Evolutionary conservation across 768 basidiomycete genomes (phyloP), one percentile per base, ranked within the genome.

Genomic region (Inosperma sp.): DNA sequence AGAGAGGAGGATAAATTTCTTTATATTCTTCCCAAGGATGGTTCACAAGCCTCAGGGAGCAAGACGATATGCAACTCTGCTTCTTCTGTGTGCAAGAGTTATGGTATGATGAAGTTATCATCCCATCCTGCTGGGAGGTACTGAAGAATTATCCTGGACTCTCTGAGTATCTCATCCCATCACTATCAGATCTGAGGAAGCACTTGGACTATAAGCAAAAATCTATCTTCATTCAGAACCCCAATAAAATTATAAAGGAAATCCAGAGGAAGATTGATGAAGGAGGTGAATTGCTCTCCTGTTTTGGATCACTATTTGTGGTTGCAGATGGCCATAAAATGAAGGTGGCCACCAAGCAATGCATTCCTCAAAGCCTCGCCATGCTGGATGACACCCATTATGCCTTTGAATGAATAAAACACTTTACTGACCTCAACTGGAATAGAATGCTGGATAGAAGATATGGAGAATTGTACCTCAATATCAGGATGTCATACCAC

Each of bases 391-490:
- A 23, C 5, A 23, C 2, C 8, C 3, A 7, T 40, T 26, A 22
- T 17, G 16, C 41, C n/a, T 13, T 42, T 21, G 41, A 42, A 4
- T 3, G 0, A 5, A 42, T 42, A 14, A 42, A 42, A 17, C 23
- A n/a, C 4, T 55, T 55, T 19, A 22, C 22, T n/a, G 22, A 37
- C 12, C 37, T 55, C 7, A 33, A 46, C 29, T 55, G 54, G 54
- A 14, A 30, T 7, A 23, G n/a, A 9, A 55, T 55, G 54, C 36
- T 44, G 1, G 49, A 51, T 41, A 14, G 36, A 17, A 30, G 3
- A 2, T 35, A 47, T 23, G 54, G 54, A 29, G 43, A 50, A 22
- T 39, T 55, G 4, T 51, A 51, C 31, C 33, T 51, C 5, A 49
- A 55, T 16, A n/a, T 55, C 31, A 49, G 54, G 2, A 41, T 47